Evolutionary conservation across 2,329 filamentous ascomycete species (phyloP).

Genomic region (Penicillium verrucosum): DNA sequence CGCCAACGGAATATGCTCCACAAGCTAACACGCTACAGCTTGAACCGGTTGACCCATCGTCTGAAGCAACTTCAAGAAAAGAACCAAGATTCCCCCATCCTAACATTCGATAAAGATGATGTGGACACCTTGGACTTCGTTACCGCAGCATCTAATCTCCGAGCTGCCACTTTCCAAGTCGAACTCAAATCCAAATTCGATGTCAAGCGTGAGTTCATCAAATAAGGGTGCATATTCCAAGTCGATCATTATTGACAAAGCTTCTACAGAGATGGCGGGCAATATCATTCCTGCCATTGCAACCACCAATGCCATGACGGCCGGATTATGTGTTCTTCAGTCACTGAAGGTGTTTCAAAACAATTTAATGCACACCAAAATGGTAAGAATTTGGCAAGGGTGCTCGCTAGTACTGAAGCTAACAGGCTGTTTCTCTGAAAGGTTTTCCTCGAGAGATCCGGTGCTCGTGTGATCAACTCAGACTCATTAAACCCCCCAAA

Average conservation of each 20-base stretch:
- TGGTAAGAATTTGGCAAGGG: constrained; percentile 49
- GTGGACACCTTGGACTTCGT: constrained; percentile 94
- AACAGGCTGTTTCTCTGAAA: constrained; percentile 26
- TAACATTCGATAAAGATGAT: constrained; percentile 96
- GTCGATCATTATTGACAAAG: not conserved
- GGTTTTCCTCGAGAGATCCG: constrained; percentile 73
- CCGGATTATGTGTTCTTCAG: constrained; percentile 85
- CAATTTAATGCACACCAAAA: constrained; percentile 68
- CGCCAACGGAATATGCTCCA: not conserved
- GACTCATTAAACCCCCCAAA: constrained; percentile 64
- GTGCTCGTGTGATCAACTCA: constrained; percentile 57
- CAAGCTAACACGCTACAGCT: constrained; percentile 42
- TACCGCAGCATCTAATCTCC: constrained; percentile 81
- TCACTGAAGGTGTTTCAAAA: constrained; percentile 83
- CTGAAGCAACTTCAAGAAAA: constrained; percentile 62
- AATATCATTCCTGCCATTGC: constrained; percentile 99
- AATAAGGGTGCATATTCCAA: not conserved
- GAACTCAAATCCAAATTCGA: constrained; percentile 88
- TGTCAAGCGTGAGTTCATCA: constrained; percentile 64
- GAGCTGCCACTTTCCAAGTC: constrained; percentile 85
- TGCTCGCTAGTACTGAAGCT: not conserved
- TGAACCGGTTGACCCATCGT: constrained; percentile 72
- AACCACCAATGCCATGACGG: constrained; percentile 95
- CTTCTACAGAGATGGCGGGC: constrained; percentile 77
- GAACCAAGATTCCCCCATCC: constrained; percentile 51